A percentile compares a stretch with the other conserved stretches of the same genome.
These are phyloP conservation scores for Sclerotinia glacialis DNA, from an alignment of 2,329 filamentous ascomycete genomes.

Conservation along the genomic window DNA sequence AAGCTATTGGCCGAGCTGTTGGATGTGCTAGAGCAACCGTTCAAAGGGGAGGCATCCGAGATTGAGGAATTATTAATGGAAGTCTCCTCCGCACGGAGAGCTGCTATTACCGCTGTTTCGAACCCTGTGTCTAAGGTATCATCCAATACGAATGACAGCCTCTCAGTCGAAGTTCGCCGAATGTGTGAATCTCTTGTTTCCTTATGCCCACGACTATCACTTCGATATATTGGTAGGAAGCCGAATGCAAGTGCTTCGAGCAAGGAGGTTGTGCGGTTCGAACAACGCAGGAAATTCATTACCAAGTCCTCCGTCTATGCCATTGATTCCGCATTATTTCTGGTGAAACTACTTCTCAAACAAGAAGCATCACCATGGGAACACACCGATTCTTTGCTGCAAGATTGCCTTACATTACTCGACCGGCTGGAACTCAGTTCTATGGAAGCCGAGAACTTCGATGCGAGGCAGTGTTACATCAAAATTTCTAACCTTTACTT, in stretches of 20 bases:
- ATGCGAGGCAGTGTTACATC: conserved; percentile 51
- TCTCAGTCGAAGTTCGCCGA: conserved; percentile 33
- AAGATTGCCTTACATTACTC: conserved; percentile 54
- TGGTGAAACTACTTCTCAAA: conserved; percentile 53
- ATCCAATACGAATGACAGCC: conserved; percentile 10
- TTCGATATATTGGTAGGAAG: conserved; percentile 60
- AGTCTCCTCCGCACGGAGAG: conserved; percentile 54
- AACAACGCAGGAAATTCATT: conserved; percentile 52
- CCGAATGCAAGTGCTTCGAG: conserved; percentile 51
- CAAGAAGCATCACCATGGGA: conserved; percentile 52
- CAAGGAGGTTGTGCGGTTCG: conserved; percentile 59
- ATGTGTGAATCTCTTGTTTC: conserved; percentile 57
- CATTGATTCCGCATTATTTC: conserved; percentile 59
- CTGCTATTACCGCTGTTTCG: conserved; percentile 44
- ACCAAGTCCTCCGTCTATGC: conserved; percentile 53
- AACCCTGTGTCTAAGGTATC: background rate
- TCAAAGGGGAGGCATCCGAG: conserved; percentile 58
- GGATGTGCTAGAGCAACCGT: conserved; percentile 54
- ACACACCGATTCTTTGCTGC: conserved; percentile 53
- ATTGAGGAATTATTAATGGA: conserved; percentile 60
- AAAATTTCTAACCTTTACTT: conserved; percentile 73
- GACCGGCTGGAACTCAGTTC: conserved; percentile 47
- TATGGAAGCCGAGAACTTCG: conserved; percentile 35
- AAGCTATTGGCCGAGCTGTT: conserved; percentile 49
- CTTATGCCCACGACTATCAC: conserved; percentile 57